phyloP scores from a whole-genome alignment of 768 basidiomycete genomes.

The Coprinopsis sp. region DNA sequence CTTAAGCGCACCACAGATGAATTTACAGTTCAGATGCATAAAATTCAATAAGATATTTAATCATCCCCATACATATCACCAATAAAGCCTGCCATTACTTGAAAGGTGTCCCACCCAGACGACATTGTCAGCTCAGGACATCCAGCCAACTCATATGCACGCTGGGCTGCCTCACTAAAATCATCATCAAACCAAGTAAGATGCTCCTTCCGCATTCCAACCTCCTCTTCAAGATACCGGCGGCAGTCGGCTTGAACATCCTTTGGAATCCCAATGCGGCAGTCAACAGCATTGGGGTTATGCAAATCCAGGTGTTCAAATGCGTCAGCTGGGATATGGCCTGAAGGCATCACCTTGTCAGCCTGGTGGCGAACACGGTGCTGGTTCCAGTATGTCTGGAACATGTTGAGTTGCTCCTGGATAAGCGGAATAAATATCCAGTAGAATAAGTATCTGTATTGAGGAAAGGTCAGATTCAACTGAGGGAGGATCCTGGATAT shows the following conservation, averaged over 20 bases:
- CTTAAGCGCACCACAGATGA: too few relatives aligned
- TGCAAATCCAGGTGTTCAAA: constrained; percentile 13
- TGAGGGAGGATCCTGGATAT: background rate
- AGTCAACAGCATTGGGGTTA: constrained; percentile 9
- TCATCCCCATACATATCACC: too few relatives aligned
- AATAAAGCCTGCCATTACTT: too few relatives aligned
- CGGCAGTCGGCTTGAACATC: constrained; percentile 8
- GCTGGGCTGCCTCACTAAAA: background rate
- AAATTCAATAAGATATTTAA: too few relatives aligned
- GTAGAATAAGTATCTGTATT: constrained; percentile 23
- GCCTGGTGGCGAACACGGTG: constrained; percentile 20
- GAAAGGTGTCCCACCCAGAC: background rate
- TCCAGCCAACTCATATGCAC: background rate
- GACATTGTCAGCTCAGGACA: background rate
- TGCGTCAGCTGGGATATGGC: constrained; percentile 21
- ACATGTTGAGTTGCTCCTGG: constrained; percentile 25
- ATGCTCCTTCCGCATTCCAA: constrained; percentile 9
- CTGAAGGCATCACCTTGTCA: constrained; percentile 26
- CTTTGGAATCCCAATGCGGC: constrained; percentile 12
- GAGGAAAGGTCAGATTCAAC: background rate
- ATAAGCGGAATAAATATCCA: constrained; percentile 29
- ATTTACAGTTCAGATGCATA: too few relatives aligned
- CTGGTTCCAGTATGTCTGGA: constrained; percentile 26
- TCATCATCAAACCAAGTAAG: constrained; percentile 8
- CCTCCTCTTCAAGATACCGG: constrained; percentile 13